Conservation (phyloP, 2,329 filamentous ascomycete species). For the Penicillium capsulatum region DNA sequence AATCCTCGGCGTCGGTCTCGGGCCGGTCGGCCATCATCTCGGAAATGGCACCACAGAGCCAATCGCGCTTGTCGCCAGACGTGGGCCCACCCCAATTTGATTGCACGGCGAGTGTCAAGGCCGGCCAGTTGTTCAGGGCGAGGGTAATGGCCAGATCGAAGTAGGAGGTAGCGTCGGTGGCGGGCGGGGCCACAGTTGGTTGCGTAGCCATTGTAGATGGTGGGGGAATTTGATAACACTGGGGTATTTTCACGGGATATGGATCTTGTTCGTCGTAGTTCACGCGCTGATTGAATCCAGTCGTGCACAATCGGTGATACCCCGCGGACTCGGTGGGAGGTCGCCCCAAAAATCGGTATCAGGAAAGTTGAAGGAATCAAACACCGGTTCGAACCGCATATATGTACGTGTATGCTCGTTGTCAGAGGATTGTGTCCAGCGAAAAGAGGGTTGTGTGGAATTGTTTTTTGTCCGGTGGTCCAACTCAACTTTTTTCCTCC, state of each 20-base stretch:
- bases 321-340: slow-evolving; percentile 11
- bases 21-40: slow-evolving; percentile 65
- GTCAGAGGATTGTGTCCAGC: too few relatives aligned
- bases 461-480: too few relatives aligned
- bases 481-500: too few relatives aligned
- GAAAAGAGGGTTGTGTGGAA: too few relatives aligned
- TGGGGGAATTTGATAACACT: too few relatives aligned
- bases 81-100: slow-evolving; percentile 85
- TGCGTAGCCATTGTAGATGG: slow-evolving; percentile 18
- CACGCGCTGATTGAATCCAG: background rate
- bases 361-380: too few relatives aligned
- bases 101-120: slow-evolving; percentile 79
- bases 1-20: slow-evolving; percentile 68
- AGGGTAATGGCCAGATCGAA: slow-evolving; percentile 88
- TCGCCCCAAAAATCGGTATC: too few relatives aligned
- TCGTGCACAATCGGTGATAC: slow-evolving; percentile 7
- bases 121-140: slow-evolving; percentile 79
- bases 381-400: too few relatives aligned
- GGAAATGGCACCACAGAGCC: slow-evolving; percentile 83
- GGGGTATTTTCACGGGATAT: too few relatives aligned
- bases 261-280: slow-evolving; percentile 5
- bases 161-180: slow-evolving; percentile 56
- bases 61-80: slow-evolving; percentile 84
- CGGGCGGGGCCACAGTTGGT: slow-evolving; percentile 16
- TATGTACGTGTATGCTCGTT: too few relatives aligned